A percentile compares a stretch with the other conserved stretches of the same genome.
Evolutionary conservation across 1,284 basidiomycete genomes (phyloP).

Genomic region (Pascua guehoae): DNA sequence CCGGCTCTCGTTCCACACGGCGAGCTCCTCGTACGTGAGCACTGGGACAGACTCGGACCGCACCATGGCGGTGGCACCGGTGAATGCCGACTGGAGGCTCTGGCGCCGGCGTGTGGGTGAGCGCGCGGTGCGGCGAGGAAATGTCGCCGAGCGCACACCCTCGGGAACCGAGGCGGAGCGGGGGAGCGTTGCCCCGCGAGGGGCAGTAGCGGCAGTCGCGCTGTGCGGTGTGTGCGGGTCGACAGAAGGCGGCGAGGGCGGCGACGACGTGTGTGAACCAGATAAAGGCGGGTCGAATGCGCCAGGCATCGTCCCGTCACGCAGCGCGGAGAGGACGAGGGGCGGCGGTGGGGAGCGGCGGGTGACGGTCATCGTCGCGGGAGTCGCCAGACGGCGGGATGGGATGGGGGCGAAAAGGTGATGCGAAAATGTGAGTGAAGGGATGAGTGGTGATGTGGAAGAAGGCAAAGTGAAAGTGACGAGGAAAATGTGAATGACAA

Average conservation of each 20-base stretch:
- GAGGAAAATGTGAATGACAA: too few species aligned
- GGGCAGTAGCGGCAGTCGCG: neutral
- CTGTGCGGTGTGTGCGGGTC: neutral
- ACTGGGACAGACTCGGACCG: constrained; percentile 10
- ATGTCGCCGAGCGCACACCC: neutral
- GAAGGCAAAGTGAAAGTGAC: too few species aligned
- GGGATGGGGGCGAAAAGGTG: too few species aligned
- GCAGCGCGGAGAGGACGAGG: too few species aligned
- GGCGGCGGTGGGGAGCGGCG: too few species aligned
- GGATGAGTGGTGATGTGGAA: too few species aligned
- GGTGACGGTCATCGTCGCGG: too few species aligned
- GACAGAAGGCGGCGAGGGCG: neutral
- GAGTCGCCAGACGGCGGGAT: too few species aligned
- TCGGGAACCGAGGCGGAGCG: neutral
- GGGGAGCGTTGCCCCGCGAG: neutral
- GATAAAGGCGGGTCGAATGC: too few species aligned
- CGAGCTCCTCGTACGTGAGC: constrained; percentile 10
- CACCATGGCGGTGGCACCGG: constrained; percentile 5
- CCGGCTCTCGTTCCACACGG: neutral
- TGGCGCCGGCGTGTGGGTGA: neutral
- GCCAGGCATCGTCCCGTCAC: too few species aligned
- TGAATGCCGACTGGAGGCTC: neutral
- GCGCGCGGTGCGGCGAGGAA: neutral
- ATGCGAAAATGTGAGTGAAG: too few species aligned
- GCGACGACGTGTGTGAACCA: neutral